These are phyloP conservation scores for Hymenoscyphus linearis DNA, from an alignment of 2,329 filamentous ascomycete genomes.

Conservation along the genomic window DNA sequence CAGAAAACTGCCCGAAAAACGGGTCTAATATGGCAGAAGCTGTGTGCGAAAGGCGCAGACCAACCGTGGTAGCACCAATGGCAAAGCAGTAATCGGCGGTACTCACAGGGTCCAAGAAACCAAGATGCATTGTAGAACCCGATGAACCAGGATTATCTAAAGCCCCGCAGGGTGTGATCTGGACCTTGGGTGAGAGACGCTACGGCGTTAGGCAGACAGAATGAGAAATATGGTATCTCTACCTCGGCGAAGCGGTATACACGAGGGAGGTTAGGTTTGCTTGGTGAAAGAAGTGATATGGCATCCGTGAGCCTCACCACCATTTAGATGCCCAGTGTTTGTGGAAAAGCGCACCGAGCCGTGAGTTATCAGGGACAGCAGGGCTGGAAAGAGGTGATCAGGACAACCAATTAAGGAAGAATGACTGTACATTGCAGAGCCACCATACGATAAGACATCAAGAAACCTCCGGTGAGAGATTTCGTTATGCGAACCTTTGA, in stretches of 20 bases:
- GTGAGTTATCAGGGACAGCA: background rate
- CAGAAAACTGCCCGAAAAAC: background rate
- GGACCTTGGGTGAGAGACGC: background rate
- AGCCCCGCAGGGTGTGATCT: background rate
- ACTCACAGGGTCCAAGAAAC: background rate
- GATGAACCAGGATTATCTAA: background rate
- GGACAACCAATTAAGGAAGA: background rate
- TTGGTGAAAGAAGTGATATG: background rate
- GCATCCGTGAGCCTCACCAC: slow-evolving; percentile 3
- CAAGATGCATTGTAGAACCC: slow-evolving; percentile 8
- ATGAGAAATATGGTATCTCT: background rate
- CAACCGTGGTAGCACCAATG: background rate
- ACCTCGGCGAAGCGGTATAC: background rate
- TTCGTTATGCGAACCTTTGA: background rate
- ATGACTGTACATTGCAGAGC: background rate
- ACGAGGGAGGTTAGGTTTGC: background rate
- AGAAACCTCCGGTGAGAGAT: background rate
- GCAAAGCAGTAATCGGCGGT: background rate
- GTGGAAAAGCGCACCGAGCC: background rate
- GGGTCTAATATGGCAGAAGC: background rate
- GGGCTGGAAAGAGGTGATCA: background rate
- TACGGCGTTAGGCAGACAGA: background rate
- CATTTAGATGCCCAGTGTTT: background rate
- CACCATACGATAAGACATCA: background rate
- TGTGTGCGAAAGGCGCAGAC: background rate